Evolutionary conservation across 176 grass and related monocot genomes (phyloP), one percentile per base, ranked within the genome.

Genomic region (Cenchrus fungigraminus): DNA sequence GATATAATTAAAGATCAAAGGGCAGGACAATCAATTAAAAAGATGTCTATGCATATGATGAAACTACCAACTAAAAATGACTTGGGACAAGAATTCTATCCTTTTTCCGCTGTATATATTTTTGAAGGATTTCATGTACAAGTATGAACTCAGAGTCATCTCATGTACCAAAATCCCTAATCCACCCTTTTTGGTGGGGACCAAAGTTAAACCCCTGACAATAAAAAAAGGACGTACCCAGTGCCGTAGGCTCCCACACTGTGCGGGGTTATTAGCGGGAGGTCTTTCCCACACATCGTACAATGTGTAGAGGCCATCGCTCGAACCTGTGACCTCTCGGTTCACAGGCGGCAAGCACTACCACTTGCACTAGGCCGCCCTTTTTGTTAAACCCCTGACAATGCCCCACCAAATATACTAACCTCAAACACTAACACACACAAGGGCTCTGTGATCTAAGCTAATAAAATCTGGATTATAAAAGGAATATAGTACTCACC

Each of bases 401-500:
- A 32, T 49, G 8, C 8, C 13, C 15, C 15, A n/a, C 12, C 17
- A 37, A 55, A 40, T 25, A 40, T 8, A 9, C 53, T 10, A 57
- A 17, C 53, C 53, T 0, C 53, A 61, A 50, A 78, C 34, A 58
- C 2, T 12, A 8, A 74, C 29, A 57, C 32, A 71, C 80, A 73
- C 5, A n/a, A 5, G 2, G 1, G 68, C 9, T 73, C 29, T 10
- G 49, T 19, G 16, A 49, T 29, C 14, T 70, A 70, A 56, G 56
- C 12, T 79, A 90, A 54, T 25, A 65, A 13, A 56, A 71, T 3
- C 2, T 6, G 17, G 19, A 44, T 72, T 68, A 43, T 76, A 79
- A 68, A 44, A 73, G 73, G 63, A 58, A 78, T 0, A 4, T 5
- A 66, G 19, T 77, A 42, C 97, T 87, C 82, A 99, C 97, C 97